These are phyloP conservation scores for Hygrophoropsis aurantiaca DNA, from an alignment of 768 basidiomycete species.

Conservation along the genomic window DNA sequence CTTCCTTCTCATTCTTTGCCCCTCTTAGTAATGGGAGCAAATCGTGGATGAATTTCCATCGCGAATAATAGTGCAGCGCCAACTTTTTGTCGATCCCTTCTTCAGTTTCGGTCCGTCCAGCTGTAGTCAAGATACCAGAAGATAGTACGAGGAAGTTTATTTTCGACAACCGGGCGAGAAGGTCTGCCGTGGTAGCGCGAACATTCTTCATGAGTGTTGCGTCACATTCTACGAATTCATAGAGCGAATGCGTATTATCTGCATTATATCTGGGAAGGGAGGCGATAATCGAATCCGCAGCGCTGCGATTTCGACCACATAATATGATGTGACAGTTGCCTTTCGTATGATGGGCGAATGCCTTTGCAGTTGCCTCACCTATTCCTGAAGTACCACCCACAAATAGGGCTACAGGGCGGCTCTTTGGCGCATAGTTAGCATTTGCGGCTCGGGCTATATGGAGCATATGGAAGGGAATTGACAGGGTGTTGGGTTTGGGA, in stretches of 20 bases:
- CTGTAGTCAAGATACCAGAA: conserved; percentile 39
- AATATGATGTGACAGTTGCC: conserved; percentile 53
- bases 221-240: conserved; percentile 57
- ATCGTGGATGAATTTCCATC: conserved; percentile 51
- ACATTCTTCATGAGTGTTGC: conserved; percentile 53
- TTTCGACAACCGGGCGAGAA: conserved; percentile 36
- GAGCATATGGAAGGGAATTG: neutral
- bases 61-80: conserved; percentile 49
- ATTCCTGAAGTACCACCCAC: conserved; percentile 44
- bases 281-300: conserved; percentile 47
- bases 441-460: conserved; percentile 31
- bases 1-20: conserved; percentile 46
- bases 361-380: conserved; percentile 46
- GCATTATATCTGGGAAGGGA: conserved; percentile 40
- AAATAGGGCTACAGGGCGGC: conserved; percentile 37
- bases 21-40: conserved; percentile 43
- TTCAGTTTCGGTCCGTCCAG: conserved; percentile 40
- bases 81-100: conserved; percentile 47
- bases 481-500: no score
- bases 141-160: conserved; percentile 55
- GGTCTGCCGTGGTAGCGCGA: conserved; percentile 29
- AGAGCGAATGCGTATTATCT: no score
- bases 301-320: conserved; percentile 48
- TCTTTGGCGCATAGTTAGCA: conserved; percentile 22
- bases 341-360: conserved; percentile 44